These are phyloP conservation scores for Teunomyces barrocoloradensis DNA, from an alignment of 805 yeast species.

Conservation along the genomic window DNA sequence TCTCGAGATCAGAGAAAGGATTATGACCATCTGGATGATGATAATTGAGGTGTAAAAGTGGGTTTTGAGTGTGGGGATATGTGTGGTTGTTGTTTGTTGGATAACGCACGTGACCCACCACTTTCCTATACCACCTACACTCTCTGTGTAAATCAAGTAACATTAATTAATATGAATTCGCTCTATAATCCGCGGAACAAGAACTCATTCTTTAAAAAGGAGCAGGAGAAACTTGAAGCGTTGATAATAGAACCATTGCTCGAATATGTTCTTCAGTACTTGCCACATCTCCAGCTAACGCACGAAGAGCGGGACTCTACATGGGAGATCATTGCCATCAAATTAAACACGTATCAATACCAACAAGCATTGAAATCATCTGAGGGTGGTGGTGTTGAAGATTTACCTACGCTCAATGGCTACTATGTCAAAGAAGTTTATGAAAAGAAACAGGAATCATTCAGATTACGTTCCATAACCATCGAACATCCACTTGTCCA, in stretches of 20 bases:
- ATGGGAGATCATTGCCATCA: conserved; percentile 38
- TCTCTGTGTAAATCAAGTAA: neutral
- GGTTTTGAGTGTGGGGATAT: too few species aligned
- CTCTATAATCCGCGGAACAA: neutral
- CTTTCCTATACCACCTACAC: too few species aligned
- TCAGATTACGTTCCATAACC: conserved; percentile 6
- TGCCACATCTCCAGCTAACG: conserved; percentile 33
- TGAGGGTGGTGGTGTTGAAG: conserved; percentile 8
- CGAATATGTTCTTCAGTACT: conserved; percentile 23
- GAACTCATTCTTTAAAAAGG: conserved; percentile 27
- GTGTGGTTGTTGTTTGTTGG: too few species aligned
- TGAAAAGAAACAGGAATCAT: conserved; percentile 14
- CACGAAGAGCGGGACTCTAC: conserved; percentile 21
- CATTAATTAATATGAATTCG: neutral
- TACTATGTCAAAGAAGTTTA: conserved; percentile 20
- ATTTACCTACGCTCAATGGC: conserved; percentile 28
- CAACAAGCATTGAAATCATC: conserved; percentile 12
- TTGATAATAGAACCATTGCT: conserved; percentile 26
- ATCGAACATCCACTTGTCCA: neutral
- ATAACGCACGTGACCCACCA: neutral
- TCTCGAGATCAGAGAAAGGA: conserved; percentile 34
- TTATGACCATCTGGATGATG: conserved; percentile 8
- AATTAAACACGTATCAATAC: conserved; percentile 22
- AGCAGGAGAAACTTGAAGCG: conserved; percentile 19
- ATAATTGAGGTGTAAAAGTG: too few species aligned